Base-by-base conservation (phyloP, 345 rosid genomes). In the Citrus trifoliata region DNA sequence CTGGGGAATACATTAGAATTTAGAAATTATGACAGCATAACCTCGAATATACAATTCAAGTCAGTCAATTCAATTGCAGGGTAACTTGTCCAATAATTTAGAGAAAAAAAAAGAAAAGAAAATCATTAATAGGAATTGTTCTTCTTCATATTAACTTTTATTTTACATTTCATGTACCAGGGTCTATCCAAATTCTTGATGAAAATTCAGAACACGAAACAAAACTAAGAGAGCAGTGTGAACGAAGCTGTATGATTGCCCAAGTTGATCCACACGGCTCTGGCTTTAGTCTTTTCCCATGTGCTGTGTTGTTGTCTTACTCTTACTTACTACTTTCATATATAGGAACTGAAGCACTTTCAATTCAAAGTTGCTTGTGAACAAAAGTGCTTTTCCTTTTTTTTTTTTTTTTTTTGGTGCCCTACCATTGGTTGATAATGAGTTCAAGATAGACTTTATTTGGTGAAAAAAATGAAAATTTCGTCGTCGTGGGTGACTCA, bases 261-360 rank as follows among this genome's bases (percentile, higher is more conserved):
- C 65, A 13, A 71, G 33, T 7, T 71, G 42, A 71, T 71, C 67
- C 25, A 32, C 56, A 37, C 18, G 35, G 33, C 61, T 63, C 71
- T 68, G 59, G 59, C 74, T 77, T 67, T 40, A 24, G 7, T 56
- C 56, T 59, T 55, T 18, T 5, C 27, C 38, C 70, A 78, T 60
- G 69, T 70, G 69, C 33, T 32, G 6, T 40, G 60, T 30, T 22
- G 62, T 77, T 65, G 19, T 51, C 56, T 77, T 68, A n/a, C 67
- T 73, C 40, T 77, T 28, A 18, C 74, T 68, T 59, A 16, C 74
- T 59, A 38, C 24, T 58, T 51, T 22, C 7, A 19, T 19, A 24
- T 10, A 76, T 9, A 14, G 28, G 19, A n/a, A 38, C 7, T 7
- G 42, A 38, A 67, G 55, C 10, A 46, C 30, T 76, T 64, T 16